Base-by-base conservation (phyloP, 306 rosid species). In the Datisca glomerata region DNA sequence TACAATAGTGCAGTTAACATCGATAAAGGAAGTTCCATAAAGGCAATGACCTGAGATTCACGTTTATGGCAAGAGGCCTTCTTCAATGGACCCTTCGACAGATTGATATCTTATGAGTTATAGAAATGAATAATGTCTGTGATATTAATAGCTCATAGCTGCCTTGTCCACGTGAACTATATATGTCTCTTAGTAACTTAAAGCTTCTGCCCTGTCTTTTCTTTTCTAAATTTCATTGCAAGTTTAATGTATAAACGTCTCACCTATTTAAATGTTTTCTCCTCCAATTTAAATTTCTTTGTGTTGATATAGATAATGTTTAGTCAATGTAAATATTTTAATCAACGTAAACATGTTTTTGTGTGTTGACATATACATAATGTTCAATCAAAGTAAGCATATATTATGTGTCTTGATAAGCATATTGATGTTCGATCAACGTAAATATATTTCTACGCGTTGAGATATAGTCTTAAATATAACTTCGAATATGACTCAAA, bases 111-210 rank as follows among this genome's bases (percentile, higher is more conserved):
- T n/a, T n/a, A n/a, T n/a, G n/a, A 28, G 33, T 31, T 31, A 12
- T 12, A 28, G n/a, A 31, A 14, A 31, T 31, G 36, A 31, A 31
- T 31, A n/a, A n/a, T n/a, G n/a, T n/a, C n/a, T n/a, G n/a, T n/a
- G n/a, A n/a, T n/a, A n/a, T n/a, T n/a, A n/a, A n/a, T n/a, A n/a
- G 36, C 36, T 7, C 8, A 7, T 13, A 11, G 21, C 21, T 21
- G 11, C 8, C 46, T 21, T 11, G 35, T 38, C 18, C 57, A 37
- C 57, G 57, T 51, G 57, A 51, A 38, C 18, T 50, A 24, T 36
- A 15, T 36, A 8, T 38, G 46, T 38, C 46, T 21, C 18, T 23
- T 51, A 51, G 21, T 45, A 51, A 24, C 37, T 51, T 10, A 51
- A 51, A 38, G n/a, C 18, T 22, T 4, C 54, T 18, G 39, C 56